These are phyloP conservation scores for Coix lacrymajobi DNA, from an alignment of 176 grass and related monocot species.

Conservation along the genomic window DNA sequence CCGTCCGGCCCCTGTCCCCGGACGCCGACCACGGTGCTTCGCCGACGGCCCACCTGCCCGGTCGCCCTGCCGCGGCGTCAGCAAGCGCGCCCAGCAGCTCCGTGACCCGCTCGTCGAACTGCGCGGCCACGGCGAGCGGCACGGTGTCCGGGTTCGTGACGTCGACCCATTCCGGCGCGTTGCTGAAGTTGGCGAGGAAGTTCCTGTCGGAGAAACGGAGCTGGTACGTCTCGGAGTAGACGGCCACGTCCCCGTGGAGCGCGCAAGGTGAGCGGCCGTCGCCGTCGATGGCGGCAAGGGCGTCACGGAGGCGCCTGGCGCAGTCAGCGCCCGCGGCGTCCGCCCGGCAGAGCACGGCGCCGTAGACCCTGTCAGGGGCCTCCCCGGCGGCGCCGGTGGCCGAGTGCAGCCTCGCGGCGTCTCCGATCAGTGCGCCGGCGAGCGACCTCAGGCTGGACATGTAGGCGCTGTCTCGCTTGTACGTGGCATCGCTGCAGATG, in stretches of 20 bases:
- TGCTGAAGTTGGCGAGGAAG: slow-evolving; percentile 44
- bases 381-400: slow-evolving; percentile 26
- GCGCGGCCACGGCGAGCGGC: background rate
- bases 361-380: slow-evolving; percentile 26
- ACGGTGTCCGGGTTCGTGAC: background rate
- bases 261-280: background rate
- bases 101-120: slow-evolving; percentile 6
- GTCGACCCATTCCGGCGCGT: slow-evolving; percentile 11
- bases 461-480: background rate
- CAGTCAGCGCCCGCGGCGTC: slow-evolving; percentile 29
- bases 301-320: background rate
- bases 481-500: slow-evolving; percentile 9
- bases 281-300: background rate
- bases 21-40: slow-evolving; percentile 3
- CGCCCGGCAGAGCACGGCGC: slow-evolving; percentile 47
- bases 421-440: background rate
- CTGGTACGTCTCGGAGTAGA: slow-evolving; percentile 47
- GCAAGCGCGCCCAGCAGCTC: slow-evolving; percentile 14
- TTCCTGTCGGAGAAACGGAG: slow-evolving; percentile 44
- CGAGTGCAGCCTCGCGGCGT: slow-evolving; percentile 17
- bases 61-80: background rate
- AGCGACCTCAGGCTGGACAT: slow-evolving; percentile 4
- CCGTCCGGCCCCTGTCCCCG: background rate
- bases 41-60: slow-evolving; percentile 17
- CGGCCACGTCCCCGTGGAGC: slow-evolving; percentile 19